Evolutionary conservation across 2,329 filamentous ascomycete genomes (phyloP).

Genomic region (Botrytis fragariae): DNA sequence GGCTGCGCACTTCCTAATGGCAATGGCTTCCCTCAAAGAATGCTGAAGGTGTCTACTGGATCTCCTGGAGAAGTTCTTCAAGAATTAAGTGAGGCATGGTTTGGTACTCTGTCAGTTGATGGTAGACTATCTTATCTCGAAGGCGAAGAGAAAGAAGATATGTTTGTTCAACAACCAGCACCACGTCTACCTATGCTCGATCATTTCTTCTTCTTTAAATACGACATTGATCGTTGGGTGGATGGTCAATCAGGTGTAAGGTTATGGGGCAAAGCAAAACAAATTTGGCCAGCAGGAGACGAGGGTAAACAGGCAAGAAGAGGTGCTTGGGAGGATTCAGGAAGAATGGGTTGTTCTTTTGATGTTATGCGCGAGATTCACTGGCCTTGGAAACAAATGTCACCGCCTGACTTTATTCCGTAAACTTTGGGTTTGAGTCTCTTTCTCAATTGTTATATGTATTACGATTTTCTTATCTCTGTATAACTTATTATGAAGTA

Average conservation of each 20-base stretch:
- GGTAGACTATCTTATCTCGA: slow-evolving; percentile 10
- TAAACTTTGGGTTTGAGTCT: neutral
- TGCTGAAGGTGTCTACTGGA: slow-evolving; percentile 13
- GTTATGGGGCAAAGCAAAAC: slow-evolving; percentile 15
- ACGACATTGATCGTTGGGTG: slow-evolving; percentile 18
- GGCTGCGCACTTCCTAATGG: slow-evolving; percentile 17
- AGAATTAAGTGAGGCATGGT: slow-evolving; percentile 19
- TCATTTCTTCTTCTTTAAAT: slow-evolving; percentile 18
- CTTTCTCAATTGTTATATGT: neutral
- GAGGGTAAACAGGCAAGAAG: slow-evolving; percentile 15
- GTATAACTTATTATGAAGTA: neutral
- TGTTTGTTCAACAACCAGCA: slow-evolving; percentile 17
- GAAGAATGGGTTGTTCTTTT: slow-evolving; percentile 8
- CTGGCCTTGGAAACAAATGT: slow-evolving; percentile 21
- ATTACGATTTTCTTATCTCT: neutral
- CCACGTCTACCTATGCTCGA: slow-evolving; percentile 14
- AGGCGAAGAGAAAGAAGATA: slow-evolving; percentile 9
- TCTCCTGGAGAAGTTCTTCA: slow-evolving; percentile 7
- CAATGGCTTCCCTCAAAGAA: slow-evolving; percentile 18
- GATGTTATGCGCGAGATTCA: slow-evolving; percentile 19
- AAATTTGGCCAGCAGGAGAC: slow-evolving; percentile 13
- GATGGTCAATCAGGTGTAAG: slow-evolving; percentile 14
- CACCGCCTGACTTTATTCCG: slow-evolving; percentile 13
- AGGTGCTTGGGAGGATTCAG: slow-evolving; percentile 18
- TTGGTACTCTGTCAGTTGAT: slow-evolving; percentile 7